These are phyloP conservation scores for Kurtzmaniella quercitrusa DNA, from an alignment of 1,139 yeast genomes.

Conservation along the genomic window DNA sequence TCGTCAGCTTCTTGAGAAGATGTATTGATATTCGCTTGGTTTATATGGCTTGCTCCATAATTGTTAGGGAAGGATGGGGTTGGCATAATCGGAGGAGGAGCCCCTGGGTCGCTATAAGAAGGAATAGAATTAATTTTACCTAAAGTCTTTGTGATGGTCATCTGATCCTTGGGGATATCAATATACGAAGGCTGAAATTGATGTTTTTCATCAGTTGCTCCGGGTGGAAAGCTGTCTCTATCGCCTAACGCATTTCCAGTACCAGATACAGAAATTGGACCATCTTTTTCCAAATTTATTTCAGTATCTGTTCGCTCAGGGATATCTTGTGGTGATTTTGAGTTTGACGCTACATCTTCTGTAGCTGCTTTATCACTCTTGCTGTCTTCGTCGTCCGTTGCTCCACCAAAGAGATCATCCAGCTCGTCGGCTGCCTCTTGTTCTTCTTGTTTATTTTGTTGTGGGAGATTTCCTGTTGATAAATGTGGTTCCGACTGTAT, in stretches of 20 bases:
- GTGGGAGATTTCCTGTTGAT: slow-evolving; percentile 26
- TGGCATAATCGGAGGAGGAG: slow-evolving; percentile 12
- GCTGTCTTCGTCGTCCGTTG: slow-evolving; percentile 15
- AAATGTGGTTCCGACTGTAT: no score
- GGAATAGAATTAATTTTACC: slow-evolving; percentile 21
- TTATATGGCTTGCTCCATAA: background rate
- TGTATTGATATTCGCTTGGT: slow-evolving; percentile 7
- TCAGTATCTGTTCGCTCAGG: background rate
- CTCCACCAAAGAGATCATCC: slow-evolving; percentile 44
- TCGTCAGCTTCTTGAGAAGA: slow-evolving; percentile 3
- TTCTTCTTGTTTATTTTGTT: slow-evolving; percentile 25
- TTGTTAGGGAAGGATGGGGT: slow-evolving; percentile 8
- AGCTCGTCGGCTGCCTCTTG: slow-evolving; percentile 20
- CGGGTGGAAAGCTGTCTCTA: background rate
- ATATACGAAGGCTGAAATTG: slow-evolving; percentile 18
- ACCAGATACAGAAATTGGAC: background rate
- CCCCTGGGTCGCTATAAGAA: slow-evolving; percentile 72
- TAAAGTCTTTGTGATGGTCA: slow-evolving; percentile 33
- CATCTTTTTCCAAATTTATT: slow-evolving; percentile 4
- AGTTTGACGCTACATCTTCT: slow-evolving; percentile 9
- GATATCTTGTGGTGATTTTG: background rate
- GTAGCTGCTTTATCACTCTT: slow-evolving; percentile 6
- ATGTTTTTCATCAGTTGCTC: background rate
- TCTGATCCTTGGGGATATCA: slow-evolving; percentile 58
- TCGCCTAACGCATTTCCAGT: background rate